Evolutionary conservation across 192 early-diverging fungal genomes (phyloP).

Genomic region (Dimargaris cristalligena): DNA sequence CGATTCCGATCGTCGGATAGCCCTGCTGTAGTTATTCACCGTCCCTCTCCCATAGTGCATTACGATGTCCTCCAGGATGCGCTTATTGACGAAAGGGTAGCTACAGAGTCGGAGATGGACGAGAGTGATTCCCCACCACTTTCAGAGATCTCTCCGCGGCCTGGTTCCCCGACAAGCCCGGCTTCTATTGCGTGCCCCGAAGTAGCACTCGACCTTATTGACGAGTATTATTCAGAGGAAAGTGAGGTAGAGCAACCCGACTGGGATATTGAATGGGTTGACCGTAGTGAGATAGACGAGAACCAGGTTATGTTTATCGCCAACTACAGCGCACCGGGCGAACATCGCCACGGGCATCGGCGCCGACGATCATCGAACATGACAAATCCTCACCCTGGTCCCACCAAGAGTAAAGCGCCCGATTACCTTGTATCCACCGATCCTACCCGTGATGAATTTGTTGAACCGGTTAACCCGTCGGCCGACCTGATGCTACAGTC

Average conservation of each 20-base stretch:
- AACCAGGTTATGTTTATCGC: not conserved
- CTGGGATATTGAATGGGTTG: slow-evolving; percentile 10
- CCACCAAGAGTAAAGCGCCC: not conserved
- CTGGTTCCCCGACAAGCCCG: no score
- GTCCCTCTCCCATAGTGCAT: not conserved
- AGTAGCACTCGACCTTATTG: slow-evolving; percentile 5
- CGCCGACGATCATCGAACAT: no score
- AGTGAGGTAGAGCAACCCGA: not conserved
- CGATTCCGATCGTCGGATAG: not conserved
- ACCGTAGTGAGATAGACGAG: slow-evolving; percentile 5
- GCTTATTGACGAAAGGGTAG: no score
- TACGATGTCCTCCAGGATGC: slow-evolving; percentile 6
- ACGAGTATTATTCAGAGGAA: slow-evolving; percentile 6
- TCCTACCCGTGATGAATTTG: not conserved
- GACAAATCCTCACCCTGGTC: no score
- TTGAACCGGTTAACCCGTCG: no score
- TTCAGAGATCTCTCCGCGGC: no score
- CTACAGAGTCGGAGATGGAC: no score
- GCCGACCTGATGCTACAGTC: not conserved
- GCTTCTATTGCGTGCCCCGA: no score
- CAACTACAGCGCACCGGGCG: not conserved
- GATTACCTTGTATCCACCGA: not conserved
- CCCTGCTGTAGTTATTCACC: not conserved
- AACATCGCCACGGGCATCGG: not conserved
- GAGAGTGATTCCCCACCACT: no score